Percentiles rank a stretch among this genome's conserved stretches.
Evolutionary conservation across 2,329 filamentous ascomycete species (phyloP).

Genomic region (Fusarium scirpi): DNA sequence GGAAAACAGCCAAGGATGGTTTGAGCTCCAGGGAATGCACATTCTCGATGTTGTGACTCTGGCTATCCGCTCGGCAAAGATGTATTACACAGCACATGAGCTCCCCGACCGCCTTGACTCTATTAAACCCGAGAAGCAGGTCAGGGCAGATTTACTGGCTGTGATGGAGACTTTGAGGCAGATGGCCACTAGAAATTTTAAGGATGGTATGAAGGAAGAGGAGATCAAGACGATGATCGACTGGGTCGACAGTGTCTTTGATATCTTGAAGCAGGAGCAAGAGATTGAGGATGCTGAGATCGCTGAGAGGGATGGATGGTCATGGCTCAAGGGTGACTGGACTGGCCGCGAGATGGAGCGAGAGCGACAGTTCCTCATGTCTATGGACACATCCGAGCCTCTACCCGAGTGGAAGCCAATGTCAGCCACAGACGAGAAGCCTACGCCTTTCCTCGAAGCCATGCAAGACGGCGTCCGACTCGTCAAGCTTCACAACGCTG

Average conservation of each 20-base stretch:
- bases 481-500: conserved; percentile 88
- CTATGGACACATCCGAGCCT: conserved; percentile 72
- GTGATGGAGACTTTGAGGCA: conserved; percentile 93
- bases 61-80: conserved; percentile 94
- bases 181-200: conserved; percentile 89
- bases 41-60: conserved; percentile 93
- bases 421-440: conserved; percentile 57
- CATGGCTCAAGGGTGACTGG: conserved; percentile 86
- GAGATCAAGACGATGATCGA: conserved; percentile 80
- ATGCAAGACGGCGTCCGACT: conserved; percentile 85
- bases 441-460: conserved; percentile 78
- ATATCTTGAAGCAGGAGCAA: conserved; percentile 81
- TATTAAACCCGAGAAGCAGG: conserved; percentile 87
- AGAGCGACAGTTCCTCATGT: conserved; percentile 83
- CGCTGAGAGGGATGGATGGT: conserved; percentile 78
- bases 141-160: conserved; percentile 84
- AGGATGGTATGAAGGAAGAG: conserved; percentile 81
- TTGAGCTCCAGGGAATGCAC: conserved; percentile 91
- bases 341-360: conserved; percentile 77
- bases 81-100: conserved; percentile 95
- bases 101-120: conserved; percentile 85
- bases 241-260: conserved; percentile 84
- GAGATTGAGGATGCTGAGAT: conserved; percentile 79
- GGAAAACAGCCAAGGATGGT: conserved; percentile 73
- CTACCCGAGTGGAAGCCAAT: conserved; percentile 76